A percentile compares a stretch with the other conserved stretches of the same genome.
These are phyloP conservation scores for Trichoderma sp. DNA, from an alignment of 2,329 filamentous ascomycete species.

Conservation along the genomic window DNA sequence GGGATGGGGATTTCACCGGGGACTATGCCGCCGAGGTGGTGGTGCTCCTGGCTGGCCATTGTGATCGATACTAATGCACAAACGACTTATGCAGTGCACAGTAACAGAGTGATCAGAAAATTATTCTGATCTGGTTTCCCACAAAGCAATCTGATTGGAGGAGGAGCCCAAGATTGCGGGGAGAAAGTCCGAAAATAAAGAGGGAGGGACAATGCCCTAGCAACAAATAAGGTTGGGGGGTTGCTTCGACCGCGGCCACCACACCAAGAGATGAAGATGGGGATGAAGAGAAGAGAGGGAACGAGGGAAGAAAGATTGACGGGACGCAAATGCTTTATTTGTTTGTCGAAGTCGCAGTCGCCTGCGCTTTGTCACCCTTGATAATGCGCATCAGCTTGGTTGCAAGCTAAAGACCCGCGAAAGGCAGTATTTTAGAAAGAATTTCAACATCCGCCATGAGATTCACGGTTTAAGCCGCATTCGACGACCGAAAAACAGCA, in stretches of 20 bases:
- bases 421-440: conserved; percentile 1
- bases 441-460: conserved; percentile 3
- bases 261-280: conserved; percentile 13
- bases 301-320: background rate
- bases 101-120: background rate
- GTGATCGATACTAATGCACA: background rate
- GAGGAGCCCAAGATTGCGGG: background rate
- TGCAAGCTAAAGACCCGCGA: conserved; percentile 2
- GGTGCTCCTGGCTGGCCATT: conserved; percentile 7
- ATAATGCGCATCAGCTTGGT: background rate
- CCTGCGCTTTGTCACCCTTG: background rate
- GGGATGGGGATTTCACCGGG: conserved; percentile 55
- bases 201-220: background rate
- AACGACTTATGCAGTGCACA: conserved; percentile 3
- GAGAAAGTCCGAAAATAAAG: background rate
- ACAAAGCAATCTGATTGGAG: background rate
- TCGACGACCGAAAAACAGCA: conserved; percentile 19
- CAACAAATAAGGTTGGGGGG: background rate
- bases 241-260: conserved; percentile 9
- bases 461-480: conserved; percentile 21
- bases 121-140: background rate
- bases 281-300: background rate
- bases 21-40: conserved; percentile 28
- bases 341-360: conserved; percentile 5
- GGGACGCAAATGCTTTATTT: conserved; percentile 8